Conservation (phyloP, 2,329 filamentous ascomycete genomes). For the Fusarium domesticum region DNA sequence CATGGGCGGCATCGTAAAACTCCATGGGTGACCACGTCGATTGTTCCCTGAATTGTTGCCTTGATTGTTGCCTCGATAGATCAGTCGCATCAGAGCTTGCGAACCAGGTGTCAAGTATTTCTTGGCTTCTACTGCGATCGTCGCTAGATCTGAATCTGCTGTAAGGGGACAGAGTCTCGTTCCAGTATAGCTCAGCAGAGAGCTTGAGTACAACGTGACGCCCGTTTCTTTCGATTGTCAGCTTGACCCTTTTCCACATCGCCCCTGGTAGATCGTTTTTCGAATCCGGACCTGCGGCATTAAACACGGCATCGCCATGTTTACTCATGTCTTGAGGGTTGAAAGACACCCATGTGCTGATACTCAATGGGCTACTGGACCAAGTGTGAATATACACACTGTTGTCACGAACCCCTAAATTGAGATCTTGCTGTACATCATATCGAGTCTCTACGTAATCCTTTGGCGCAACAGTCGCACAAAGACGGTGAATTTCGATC, state of each 20-base stretch:
- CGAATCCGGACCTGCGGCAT: constrained; percentile 8
- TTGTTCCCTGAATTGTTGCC: no score
- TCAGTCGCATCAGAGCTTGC: constrained; percentile 7
- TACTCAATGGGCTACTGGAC: constrained; percentile 6
- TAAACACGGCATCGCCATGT: constrained; percentile 19
- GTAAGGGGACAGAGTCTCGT: constrained; percentile 36
- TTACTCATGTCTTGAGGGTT: constrained; percentile 22
- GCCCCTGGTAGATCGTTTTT: constrained; percentile 26
- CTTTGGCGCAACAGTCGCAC: constrained; percentile 9
- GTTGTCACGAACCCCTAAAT: constrained; percentile 12
- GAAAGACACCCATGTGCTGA: constrained; percentile 20
- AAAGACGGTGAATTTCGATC: constrained; percentile 29
- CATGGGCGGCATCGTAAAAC: constrained; percentile 69
- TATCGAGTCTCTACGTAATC: constrained; percentile 8
- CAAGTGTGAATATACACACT: constrained; percentile 20
- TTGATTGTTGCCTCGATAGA: background rate
- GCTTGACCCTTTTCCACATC: constrained; percentile 36
- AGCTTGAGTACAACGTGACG: constrained; percentile 31
- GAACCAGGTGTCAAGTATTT: constrained; percentile 39
- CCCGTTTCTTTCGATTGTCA: constrained; percentile 31
- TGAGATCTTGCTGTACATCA: constrained; percentile 23
- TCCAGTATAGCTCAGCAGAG: constrained; percentile 42
- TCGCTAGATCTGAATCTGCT: constrained; percentile 27
- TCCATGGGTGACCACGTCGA: constrained; percentile 45
- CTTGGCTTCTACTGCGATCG: constrained; percentile 35